phyloP scores from a whole-genome alignment of 306 rosid genomes.

The Casuarina cunninghamiana region DNA sequence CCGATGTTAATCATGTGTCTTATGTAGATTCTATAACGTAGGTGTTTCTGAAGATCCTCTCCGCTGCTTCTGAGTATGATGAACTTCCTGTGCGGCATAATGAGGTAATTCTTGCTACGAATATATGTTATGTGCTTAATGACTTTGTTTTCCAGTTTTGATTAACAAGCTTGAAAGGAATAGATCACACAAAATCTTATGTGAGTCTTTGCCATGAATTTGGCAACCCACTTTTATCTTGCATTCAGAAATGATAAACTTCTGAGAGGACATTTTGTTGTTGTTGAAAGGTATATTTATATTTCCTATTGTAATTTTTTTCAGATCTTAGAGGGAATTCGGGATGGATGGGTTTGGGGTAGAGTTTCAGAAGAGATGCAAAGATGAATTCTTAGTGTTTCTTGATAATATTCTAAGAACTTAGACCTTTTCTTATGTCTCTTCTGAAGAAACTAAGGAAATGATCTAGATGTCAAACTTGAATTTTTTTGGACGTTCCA shows the following conservation, averaged over 20 bases:
- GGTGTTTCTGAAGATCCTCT: conserved; percentile 87
- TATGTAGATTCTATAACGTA: conserved; percentile 24
- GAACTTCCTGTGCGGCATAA: conserved; percentile 97
- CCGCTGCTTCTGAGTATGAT: conserved; percentile 90
- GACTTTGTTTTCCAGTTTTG: background rate
- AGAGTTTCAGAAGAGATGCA: background rate
- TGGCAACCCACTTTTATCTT: background rate
- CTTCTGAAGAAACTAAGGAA: background rate
- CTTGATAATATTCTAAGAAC: background rate
- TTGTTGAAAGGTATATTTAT: background rate
- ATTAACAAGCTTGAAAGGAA: background rate
- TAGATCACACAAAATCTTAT: background rate
- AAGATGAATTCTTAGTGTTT: background rate
- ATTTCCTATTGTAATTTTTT: background rate
- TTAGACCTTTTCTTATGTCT: background rate
- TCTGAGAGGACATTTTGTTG: background rate
- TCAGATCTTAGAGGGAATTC: background rate
- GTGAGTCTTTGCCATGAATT: background rate
- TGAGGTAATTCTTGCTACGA: conserved; percentile 55
- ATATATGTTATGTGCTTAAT: background rate
- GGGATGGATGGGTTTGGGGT: background rate
- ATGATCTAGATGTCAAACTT: background rate
- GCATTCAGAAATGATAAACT: background rate
- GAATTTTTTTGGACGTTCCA: background rate
- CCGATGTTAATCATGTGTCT: conserved; percentile 9